phyloP scores from a whole-genome alignment of 129 eudicot genomes.

The Saussurea involucrata region DNA sequence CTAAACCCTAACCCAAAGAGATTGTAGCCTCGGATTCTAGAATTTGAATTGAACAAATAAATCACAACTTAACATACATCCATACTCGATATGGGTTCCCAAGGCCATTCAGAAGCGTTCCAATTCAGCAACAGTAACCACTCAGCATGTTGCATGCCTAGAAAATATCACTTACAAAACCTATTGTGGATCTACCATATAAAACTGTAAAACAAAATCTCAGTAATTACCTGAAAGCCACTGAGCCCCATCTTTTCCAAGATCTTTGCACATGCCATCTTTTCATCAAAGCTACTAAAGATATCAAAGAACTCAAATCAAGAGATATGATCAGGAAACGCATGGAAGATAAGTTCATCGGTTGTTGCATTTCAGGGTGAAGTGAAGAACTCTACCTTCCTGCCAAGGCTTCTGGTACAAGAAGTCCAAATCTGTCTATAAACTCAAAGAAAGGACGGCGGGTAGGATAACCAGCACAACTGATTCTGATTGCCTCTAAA shows the following conservation, averaged over 20 bases:
- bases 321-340: not conserved
- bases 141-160: no score
- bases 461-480: conserved; percentile 99
- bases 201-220: not conserved
- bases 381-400: conserved; percentile 53
- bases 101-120: no score
- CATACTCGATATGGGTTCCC: not conserved
- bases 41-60: not conserved
- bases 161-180: not conserved
- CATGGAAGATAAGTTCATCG: not conserved
- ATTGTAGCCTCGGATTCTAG: not conserved
- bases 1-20: not conserved
- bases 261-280: conserved; percentile 67
- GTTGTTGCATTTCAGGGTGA: not conserved
- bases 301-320: not conserved
- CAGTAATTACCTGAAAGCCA: conserved; percentile 77
- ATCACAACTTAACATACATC: not conserved
- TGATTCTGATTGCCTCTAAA: conserved; percentile 97
- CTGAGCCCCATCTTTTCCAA: conserved; percentile 89
- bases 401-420: conserved; percentile 75
- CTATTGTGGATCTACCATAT: not conserved
- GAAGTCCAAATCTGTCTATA: conserved; percentile 92
- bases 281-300: conserved; percentile 70
- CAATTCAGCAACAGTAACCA: no score
- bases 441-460: conserved; percentile 98